These are phyloP conservation scores for Fraxinus pennsylvanica DNA, from an alignment of 257 asterid genomes.

Conservation along the genomic window DNA sequence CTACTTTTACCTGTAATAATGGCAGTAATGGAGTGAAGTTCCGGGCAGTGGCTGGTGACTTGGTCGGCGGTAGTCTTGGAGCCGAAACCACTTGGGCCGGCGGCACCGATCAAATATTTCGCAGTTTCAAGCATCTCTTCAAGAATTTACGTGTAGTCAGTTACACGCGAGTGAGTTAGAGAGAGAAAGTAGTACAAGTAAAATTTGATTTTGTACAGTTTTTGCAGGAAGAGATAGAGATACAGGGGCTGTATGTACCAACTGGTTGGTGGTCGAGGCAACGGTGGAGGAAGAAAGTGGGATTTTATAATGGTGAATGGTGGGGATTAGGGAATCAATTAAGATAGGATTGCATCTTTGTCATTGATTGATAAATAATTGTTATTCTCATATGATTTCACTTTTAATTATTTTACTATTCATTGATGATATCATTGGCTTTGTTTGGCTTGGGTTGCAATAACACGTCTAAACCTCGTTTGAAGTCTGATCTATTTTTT, in stretches of 20 bases:
- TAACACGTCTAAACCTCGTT: too few species aligned
- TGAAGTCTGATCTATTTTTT: too few species aligned
- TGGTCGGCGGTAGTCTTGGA: constrained; percentile 84
- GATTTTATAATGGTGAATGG: constrained; percentile 45
- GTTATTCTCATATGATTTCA: neutral
- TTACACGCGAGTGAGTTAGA: neutral
- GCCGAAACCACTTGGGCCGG: constrained; percentile 81
- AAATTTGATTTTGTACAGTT: constrained; percentile 26
- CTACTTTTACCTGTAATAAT: constrained; percentile 63
- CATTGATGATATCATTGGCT: neutral
- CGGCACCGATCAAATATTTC: constrained; percentile 71
- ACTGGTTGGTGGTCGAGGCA: neutral
- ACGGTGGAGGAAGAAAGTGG: constrained; percentile 18
- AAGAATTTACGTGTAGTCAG: too few species aligned
- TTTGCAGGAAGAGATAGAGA: constrained; percentile 26
- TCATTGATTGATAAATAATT: constrained; percentile 41
- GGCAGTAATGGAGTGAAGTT: constrained; percentile 70
- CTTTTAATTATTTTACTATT: constrained; percentile 3
- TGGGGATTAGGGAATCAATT: constrained; percentile 65
- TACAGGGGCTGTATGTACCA: constrained; percentile 18
- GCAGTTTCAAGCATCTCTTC: constrained; percentile 66
- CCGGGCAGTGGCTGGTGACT: constrained; percentile 53
- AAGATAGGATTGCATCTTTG: constrained; percentile 72
- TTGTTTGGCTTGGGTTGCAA: too few species aligned
- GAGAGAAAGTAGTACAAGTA: constrained; percentile 26